phyloP scores from a whole-genome alignment of 1,284 basidiomycete species.

The Cerioporus squamosus region DNA sequence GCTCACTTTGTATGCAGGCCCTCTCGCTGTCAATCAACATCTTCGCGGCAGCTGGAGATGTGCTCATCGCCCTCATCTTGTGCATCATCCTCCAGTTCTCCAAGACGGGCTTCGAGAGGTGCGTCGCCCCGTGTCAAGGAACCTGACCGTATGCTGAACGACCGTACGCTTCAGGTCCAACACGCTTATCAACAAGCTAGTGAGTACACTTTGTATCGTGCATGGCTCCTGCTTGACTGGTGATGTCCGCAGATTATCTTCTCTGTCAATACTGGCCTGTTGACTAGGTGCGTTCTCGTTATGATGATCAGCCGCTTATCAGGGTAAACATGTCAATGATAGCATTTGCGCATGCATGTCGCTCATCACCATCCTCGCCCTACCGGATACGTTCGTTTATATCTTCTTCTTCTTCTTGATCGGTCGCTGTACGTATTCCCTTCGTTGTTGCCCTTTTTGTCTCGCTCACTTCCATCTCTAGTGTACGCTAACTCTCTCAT shows the following conservation, averaged over 20 bases:
- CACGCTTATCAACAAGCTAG: constrained; percentile 57
- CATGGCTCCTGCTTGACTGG: background rate
- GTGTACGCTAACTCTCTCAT: constrained; percentile 58
- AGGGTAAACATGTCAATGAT: background rate
- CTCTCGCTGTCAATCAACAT: constrained; percentile 58
- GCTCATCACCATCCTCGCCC: constrained; percentile 46
- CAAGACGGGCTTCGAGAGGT: constrained; percentile 58
- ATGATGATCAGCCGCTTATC: too few relatives aligned
- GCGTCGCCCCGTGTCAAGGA: constrained; percentile 6
- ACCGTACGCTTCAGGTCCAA: constrained; percentile 43
- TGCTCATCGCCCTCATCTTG: constrained; percentile 50
- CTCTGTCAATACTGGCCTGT: constrained; percentile 55
- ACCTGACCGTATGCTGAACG: background rate
- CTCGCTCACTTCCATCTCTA: constrained; percentile 23
- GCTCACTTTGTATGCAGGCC: background rate
- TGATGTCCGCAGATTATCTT: constrained; percentile 48
- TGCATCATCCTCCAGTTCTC: constrained; percentile 52
- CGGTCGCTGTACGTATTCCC: constrained; percentile 44
- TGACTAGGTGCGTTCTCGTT: constrained; percentile 41
- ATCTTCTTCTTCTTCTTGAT: constrained; percentile 60
- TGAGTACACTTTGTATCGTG: constrained; percentile 22
- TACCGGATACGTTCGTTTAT: constrained; percentile 54
- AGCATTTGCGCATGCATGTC: constrained; percentile 1
- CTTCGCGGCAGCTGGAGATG: constrained; percentile 50
- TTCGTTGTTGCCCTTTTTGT: constrained; percentile 6